phyloP scores from a whole-genome alignment of 768 basidiomycete species.

The Thelephora aurantiotincta region DNA sequence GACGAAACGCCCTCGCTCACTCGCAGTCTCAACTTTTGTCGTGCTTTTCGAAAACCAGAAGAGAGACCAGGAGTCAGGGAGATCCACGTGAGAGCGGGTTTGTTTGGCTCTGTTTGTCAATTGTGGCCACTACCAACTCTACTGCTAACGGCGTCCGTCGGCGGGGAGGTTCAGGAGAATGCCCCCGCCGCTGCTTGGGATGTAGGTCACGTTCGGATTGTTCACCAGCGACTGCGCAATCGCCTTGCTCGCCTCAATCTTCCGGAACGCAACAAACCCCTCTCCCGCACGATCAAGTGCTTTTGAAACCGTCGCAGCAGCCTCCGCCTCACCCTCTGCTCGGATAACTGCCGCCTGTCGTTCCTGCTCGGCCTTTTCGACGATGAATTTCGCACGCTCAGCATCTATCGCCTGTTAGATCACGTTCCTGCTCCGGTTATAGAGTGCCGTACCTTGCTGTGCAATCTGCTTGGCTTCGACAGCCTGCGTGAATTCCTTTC shows the following conservation, averaged over 20 bases:
- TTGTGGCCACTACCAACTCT: background rate
- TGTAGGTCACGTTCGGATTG: conserved; percentile 81
- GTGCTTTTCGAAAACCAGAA: no score
- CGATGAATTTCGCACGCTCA: conserved; percentile 97
- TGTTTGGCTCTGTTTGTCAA: background rate
- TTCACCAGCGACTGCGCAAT: conserved; percentile 74
- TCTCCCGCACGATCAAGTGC: conserved; percentile 92
- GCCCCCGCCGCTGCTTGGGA: conserved; percentile 69
- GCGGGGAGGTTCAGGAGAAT: conserved; percentile 76
- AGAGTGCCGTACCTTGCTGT: conserved; percentile 65
- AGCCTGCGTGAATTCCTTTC: conserved; percentile 51
- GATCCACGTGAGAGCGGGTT: background rate
- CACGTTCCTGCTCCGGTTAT: background rate
- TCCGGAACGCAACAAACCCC: conserved; percentile 86
- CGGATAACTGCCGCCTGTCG: conserved; percentile 96
- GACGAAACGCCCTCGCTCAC: conserved; percentile 12
- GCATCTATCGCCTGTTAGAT: conserved; percentile 46
- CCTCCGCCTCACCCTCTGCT: conserved; percentile 97
- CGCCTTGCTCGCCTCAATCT: conserved; percentile 97
- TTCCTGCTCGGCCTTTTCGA: conserved; percentile 99
- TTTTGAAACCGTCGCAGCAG: conserved; percentile 81
- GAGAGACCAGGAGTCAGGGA: no score
- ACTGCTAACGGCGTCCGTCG: background rate
- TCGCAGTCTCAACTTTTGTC: background rate
- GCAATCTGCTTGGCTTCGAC: conserved; percentile 99